phyloP scores from a whole-genome alignment of 768 basidiomycete genomes.

The Kwoniella sp. region DNA sequence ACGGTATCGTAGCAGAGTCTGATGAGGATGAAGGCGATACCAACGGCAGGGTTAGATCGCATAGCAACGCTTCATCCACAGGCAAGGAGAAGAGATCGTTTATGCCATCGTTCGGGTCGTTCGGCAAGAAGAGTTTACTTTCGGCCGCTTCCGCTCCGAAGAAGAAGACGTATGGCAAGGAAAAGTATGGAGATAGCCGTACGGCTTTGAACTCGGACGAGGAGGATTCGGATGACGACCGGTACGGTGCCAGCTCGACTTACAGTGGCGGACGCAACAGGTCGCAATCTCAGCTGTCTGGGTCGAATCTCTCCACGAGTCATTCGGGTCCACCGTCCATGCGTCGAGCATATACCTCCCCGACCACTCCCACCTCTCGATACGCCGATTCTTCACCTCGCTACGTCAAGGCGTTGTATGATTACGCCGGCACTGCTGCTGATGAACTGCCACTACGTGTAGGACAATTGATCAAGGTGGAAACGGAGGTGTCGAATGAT shows the following conservation, averaged over 20 bases:
- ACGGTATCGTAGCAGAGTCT: conserved; percentile 12
- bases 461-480: conserved; percentile 70
- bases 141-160: conserved; percentile 8
- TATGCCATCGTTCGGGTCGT: conserved; percentile 42
- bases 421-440: conserved; percentile 62
- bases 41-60: conserved; percentile 44
- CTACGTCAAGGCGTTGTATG: conserved; percentile 64
- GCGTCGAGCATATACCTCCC: conserved; percentile 26
- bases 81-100: conserved; percentile 35
- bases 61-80: conserved; percentile 38
- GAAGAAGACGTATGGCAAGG: conserved; percentile 15
- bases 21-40: conserved; percentile 34
- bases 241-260: background rate
- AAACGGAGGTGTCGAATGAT: conserved; percentile 76
- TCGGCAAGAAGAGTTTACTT: conserved; percentile 40
- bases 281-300: conserved; percentile 20
- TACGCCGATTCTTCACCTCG: conserved; percentile 10
- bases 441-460: conserved; percentile 73
- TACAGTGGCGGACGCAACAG: conserved; percentile 17
- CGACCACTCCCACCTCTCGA: conserved; percentile 7
- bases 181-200: conserved; percentile 26
- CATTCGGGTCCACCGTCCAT: conserved; percentile 17
- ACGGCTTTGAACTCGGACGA: conserved; percentile 34
- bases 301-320: conserved; percentile 8
- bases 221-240: conserved; percentile 30